These are phyloP conservation scores for Bruguiera hainesii DNA, from an alignment of 441 rosid genomes.

Conservation along the genomic window DNA sequence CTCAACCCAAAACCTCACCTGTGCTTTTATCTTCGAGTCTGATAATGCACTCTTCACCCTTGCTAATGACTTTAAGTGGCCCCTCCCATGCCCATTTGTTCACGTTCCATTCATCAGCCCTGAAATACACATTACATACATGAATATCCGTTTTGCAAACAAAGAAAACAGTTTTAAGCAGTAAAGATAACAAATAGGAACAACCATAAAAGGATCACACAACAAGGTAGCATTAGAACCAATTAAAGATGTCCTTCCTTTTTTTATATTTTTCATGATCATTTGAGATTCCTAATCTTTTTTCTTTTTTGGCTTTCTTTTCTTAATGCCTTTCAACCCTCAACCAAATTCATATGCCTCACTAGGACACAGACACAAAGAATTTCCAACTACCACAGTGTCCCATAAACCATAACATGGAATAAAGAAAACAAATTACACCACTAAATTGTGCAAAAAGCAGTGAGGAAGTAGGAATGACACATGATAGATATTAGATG, in stretches of 20 bases:
- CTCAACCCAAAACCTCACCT: slow-evolving; percentile 31
- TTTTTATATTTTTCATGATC: neutral
- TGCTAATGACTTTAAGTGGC: slow-evolving; percentile 72
- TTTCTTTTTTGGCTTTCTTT: neutral
- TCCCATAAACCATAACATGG: neutral
- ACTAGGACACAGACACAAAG: neutral
- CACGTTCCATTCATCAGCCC: slow-evolving; percentile 99
- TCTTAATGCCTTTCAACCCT: neutral
- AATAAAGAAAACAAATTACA: neutral
- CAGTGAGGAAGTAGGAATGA: neutral
- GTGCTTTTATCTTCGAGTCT: slow-evolving; percentile 88
- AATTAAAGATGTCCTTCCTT: no score
- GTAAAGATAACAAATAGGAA: neutral
- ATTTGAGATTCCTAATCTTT: neutral
- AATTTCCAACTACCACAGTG: neutral
- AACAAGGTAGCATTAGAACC: slow-evolving; percentile 1
- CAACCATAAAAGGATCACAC: neutral
- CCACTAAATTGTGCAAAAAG: neutral
- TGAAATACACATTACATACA: slow-evolving; percentile 31
- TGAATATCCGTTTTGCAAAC: slow-evolving; percentile 7
- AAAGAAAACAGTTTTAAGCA: slow-evolving; percentile 11
- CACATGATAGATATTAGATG: neutral
- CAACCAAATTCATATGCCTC: neutral
- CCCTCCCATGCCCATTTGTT: slow-evolving; percentile 99
- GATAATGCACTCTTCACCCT: slow-evolving; percentile 94